Percentiles rank a stretch among this genome's conserved stretches.
Conservation (phyloP, 2,329 filamentous ascomycete species). For the Botrytis paeoniae region DNA sequence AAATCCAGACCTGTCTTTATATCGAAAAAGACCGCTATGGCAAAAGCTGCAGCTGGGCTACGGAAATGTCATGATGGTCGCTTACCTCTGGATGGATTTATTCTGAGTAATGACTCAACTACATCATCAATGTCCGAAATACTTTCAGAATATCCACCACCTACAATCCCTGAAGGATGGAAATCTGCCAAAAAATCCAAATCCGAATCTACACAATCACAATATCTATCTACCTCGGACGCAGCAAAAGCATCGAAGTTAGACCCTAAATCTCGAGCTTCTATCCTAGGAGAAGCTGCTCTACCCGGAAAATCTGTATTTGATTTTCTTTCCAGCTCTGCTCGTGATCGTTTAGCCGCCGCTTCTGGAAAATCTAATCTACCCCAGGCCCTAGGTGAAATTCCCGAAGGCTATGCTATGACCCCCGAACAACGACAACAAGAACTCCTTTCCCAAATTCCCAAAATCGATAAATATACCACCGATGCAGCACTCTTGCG, state of each 20-base stretch:
- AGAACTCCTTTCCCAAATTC: slow-evolving; percentile 57
- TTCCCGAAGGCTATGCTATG: slow-evolving; percentile 61
- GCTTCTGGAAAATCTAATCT: slow-evolving; percentile 74
- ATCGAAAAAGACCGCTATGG: slow-evolving; percentile 58
- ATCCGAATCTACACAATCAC: slow-evolving; percentile 34
- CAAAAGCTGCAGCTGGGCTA: slow-evolving; percentile 45
- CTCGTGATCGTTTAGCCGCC: slow-evolving; percentile 71
- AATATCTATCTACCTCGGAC: slow-evolving; percentile 67
- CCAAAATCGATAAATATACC: slow-evolving; percentile 62
- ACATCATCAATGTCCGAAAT: slow-evolving; percentile 46
- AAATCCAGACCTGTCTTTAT: slow-evolving; percentile 71
- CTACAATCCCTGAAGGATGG: slow-evolving; percentile 72
- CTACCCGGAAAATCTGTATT: slow-evolving; percentile 94
- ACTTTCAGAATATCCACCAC: slow-evolving; percentile 56
- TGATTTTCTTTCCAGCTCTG: slow-evolving; percentile 78
- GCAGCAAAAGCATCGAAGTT: slow-evolving; percentile 74
- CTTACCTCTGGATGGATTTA: slow-evolving; percentile 75
- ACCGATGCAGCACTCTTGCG: slow-evolving; percentile 67
- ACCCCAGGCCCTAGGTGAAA: slow-evolving; percentile 73
- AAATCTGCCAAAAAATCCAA: slow-evolving; percentile 54
- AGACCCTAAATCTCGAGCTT: slow-evolving; percentile 73
- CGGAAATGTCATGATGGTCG: slow-evolving; percentile 81
- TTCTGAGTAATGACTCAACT: slow-evolving; percentile 57
- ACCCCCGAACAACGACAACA: slow-evolving; percentile 62
- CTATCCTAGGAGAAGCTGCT: slow-evolving; percentile 73